A percentile compares a stretch with the other conserved stretches of the same genome.
Conservation (phyloP, 495 filamentous ascomycete species). For the Aspergillus haitiensis region DNA sequence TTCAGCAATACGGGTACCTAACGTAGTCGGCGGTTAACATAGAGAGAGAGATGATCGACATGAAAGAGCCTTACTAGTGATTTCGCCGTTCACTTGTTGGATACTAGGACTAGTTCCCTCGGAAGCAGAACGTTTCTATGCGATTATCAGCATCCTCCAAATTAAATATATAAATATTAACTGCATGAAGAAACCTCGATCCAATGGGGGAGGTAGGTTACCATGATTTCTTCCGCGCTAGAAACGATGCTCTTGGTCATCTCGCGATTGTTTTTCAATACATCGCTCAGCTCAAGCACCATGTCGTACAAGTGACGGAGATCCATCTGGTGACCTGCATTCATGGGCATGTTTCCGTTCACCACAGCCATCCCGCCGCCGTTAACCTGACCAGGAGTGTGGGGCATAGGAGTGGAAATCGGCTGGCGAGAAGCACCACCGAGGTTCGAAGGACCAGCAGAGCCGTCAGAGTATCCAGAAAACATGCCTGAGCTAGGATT, state of each 20-base stretch:
- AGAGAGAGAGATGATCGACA: neutral
- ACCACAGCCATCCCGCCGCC: slow-evolving; percentile 59
- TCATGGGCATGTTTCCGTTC: slow-evolving; percentile 60
- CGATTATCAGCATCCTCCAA: slow-evolving; percentile 19
- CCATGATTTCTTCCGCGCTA: slow-evolving; percentile 63
- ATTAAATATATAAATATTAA: neutral
- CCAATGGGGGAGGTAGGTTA: slow-evolving; percentile 26
- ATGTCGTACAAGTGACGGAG: slow-evolving; percentile 81
- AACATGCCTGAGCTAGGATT: slow-evolving; percentile 35
- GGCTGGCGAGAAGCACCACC: slow-evolving; percentile 40
- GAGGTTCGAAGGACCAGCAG: slow-evolving; percentile 35
- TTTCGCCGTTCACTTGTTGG: slow-evolving; percentile 52
- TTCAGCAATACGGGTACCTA: slow-evolving; percentile 51
- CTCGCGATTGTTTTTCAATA: slow-evolving; percentile 74
- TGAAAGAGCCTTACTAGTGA: slow-evolving; percentile 35
- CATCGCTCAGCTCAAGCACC: slow-evolving; percentile 75
- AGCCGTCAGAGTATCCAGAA: slow-evolving; percentile 36
- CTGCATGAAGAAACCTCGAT: no score
- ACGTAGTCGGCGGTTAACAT: neutral
- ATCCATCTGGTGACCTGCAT: slow-evolving; percentile 83
- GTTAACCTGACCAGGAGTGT: slow-evolving; percentile 50
- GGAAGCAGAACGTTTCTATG: slow-evolving; percentile 44
- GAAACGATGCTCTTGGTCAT: slow-evolving; percentile 72
- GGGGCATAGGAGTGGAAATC: slow-evolving; percentile 37
- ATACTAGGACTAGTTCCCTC: slow-evolving; percentile 45